phyloP scores from a whole-genome alignment of 2,329 filamentous ascomycete genomes.

The Fusarium sp. region DNA sequence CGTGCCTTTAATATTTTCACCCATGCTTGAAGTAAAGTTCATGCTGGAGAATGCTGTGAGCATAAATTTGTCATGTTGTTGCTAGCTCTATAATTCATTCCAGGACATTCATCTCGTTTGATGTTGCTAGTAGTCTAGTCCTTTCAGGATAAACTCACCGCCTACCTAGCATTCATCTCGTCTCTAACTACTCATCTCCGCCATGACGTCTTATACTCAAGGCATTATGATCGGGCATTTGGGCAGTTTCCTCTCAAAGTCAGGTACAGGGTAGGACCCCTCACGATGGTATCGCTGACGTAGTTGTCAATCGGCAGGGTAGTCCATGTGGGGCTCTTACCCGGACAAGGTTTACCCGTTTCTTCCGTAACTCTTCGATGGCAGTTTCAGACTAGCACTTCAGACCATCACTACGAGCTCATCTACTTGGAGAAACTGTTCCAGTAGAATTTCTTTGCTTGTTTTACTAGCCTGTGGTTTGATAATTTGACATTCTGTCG shows the following conservation, averaged over 20 bases:
- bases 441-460: neutral
- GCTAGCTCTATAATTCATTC: neutral
- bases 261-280: constrained; percentile 32
- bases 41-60: neutral
- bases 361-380: constrained; percentile 20
- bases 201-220: neutral
- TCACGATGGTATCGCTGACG: constrained; percentile 39
- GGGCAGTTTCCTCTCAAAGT: neutral
- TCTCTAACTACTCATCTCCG: neutral
- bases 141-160: neutral
- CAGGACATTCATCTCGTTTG: neutral
- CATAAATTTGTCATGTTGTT: neutral
- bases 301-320: constrained; percentile 12
- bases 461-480: constrained; percentile 4
- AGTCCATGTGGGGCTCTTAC: constrained; percentile 20
- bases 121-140: neutral
- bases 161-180: neutral
- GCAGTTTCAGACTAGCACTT: constrained; percentile 12
- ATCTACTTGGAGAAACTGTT: neutral
- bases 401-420: constrained; percentile 24
- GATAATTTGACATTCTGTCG: constrained; percentile 1
- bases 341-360: constrained; percentile 39
- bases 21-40: neutral
- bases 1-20: neutral
- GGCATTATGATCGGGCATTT: neutral